Conservation (phyloP, 2,329 filamentous ascomycete genomes). For the Xylariaceae sp. region DNA sequence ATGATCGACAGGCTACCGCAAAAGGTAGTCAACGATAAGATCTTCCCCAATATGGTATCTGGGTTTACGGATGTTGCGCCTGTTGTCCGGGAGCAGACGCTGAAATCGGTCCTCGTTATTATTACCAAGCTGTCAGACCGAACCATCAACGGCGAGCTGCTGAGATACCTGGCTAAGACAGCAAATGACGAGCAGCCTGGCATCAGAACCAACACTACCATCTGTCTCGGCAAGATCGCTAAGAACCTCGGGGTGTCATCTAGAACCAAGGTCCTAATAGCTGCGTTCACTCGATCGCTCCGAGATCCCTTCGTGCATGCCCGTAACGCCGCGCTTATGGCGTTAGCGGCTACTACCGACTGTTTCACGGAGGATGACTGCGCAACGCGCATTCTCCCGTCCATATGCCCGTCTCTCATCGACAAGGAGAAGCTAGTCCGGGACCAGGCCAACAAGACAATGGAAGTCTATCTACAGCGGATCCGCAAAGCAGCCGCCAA, state of each 20-base stretch:
- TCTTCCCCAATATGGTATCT: slow-evolving; percentile 95
- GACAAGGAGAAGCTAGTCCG: slow-evolving; percentile 96
- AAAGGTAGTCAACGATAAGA: slow-evolving; percentile 91
- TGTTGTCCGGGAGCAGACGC: slow-evolving; percentile 89
- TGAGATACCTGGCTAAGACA: slow-evolving; percentile 90
- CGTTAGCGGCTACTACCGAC: slow-evolving; percentile 82
- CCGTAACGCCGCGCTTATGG: slow-evolving; percentile 84
- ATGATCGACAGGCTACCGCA: slow-evolving; percentile 92
- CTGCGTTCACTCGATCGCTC: slow-evolving; percentile 86
- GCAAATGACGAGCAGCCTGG: slow-evolving; percentile 97
- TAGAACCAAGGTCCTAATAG: slow-evolving; percentile 86
- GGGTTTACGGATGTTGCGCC: slow-evolving; percentile 93
- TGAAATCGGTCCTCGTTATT: slow-evolving; percentile 89
- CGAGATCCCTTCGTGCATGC: slow-evolving; percentile 95
- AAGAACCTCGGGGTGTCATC: slow-evolving; percentile 80
- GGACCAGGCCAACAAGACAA: slow-evolving; percentile 85
- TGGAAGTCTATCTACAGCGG: slow-evolving; percentile 82
- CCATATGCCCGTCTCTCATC: slow-evolving; percentile 79
- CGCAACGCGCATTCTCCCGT: slow-evolving; percentile 79
- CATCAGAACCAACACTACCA: slow-evolving; percentile 97
- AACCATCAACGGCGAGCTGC: slow-evolving; percentile 88
- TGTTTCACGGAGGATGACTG: slow-evolving; percentile 89
- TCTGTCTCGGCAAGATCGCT: slow-evolving; percentile 94
- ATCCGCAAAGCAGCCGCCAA: slow-evolving; percentile 74
- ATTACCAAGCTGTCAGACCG: slow-evolving; percentile 90